Base-by-base conservation (phyloP, 805 yeast genomes). In the Sporopachydermia lactativora region DNA sequence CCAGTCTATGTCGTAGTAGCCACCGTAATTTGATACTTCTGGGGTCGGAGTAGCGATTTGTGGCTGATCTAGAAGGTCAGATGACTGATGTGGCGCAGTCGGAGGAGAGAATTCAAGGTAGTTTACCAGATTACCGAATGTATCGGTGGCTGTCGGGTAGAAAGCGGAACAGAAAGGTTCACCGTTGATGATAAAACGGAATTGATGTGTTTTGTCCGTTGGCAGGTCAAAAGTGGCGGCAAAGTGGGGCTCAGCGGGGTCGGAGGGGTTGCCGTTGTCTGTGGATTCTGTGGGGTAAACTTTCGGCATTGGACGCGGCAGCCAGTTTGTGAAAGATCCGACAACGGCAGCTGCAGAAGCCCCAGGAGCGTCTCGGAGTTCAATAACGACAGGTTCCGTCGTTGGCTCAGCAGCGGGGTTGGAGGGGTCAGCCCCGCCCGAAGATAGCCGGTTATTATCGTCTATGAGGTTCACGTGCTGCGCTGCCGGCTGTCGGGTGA, bases 81-180 rank as follows among this genome's bases (percentile, higher is more conserved):
- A 8, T 8, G n/a, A 8, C 31, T 24, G 31, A 8, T 8, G 31
- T n/a, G 31, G 31, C n/a, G 31, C 8, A 8, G 31, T 8, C n/a
- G 31, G n/a, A n/a, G n/a, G 31, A 8, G 31, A 24, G 13, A 24
- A 24, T 8, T 85, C 95, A 42, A 88, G 70, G 59, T 88, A 88
- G 60, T 88, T 88, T 39, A 89, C 95, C 52, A 88, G 82, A 55
- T 88, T 88, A 38, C 97, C 97, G 78, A 85, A 80, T 47, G 88
- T 92, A 60, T 89, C 96, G 0, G 97, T 88, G 3, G 97, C 97
- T 1, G 95, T 86, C n/a, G 95, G 95, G 49, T 88, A 69, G 49
- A 71, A 77, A 58, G 86, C 94, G 34, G 92, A 78, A 55, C 85
- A 84, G 45, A 95, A 65, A 49, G 88, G 73, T 56, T 89, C 96